Conservation (phyloP, 768 basidiomycete species). For the Boletellus ananas region DNA sequence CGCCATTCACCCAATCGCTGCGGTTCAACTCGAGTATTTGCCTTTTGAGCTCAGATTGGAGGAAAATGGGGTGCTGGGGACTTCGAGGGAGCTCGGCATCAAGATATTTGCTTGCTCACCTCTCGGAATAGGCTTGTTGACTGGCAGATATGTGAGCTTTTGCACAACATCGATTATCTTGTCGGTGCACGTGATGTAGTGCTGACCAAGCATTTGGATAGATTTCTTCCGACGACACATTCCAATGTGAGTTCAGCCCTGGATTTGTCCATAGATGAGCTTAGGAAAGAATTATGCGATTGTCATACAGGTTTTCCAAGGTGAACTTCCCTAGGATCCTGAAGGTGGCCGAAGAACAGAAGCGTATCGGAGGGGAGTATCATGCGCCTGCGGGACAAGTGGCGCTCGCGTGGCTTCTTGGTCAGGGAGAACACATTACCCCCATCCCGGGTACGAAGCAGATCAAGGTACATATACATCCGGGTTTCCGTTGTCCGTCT, state of each 20-base stretch:
- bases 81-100: slow-evolving; percentile 47
- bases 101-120: slow-evolving; percentile 51
- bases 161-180: too few relatives aligned
- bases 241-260: slow-evolving; percentile 24
- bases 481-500: neutral
- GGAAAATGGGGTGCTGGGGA: slow-evolving; percentile 39
- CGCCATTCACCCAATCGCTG: slow-evolving; percentile 47
- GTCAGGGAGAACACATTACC: slow-evolving; percentile 36
- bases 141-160: slow-evolving; percentile 38
- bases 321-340: slow-evolving; percentile 47
- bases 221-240: slow-evolving; percentile 31
- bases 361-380: slow-evolving; percentile 32
- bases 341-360: slow-evolving; percentile 33
- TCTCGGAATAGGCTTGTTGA: slow-evolving; percentile 50
- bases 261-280: neutral
- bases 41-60: slow-evolving; percentile 49
- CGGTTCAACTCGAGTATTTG: slow-evolving; percentile 50
- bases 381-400: slow-evolving; percentile 38
- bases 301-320: slow-evolving; percentile 25
- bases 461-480: slow-evolving; percentile 23
- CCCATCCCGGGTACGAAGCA: slow-evolving; percentile 40
- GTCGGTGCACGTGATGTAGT: neutral
- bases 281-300: neutral
- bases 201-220: slow-evolving; percentile 1
- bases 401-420: slow-evolving; percentile 38